Base-by-base conservation (phyloP, 345 rosid genomes). In the Eucalyptus sp. region DNA sequence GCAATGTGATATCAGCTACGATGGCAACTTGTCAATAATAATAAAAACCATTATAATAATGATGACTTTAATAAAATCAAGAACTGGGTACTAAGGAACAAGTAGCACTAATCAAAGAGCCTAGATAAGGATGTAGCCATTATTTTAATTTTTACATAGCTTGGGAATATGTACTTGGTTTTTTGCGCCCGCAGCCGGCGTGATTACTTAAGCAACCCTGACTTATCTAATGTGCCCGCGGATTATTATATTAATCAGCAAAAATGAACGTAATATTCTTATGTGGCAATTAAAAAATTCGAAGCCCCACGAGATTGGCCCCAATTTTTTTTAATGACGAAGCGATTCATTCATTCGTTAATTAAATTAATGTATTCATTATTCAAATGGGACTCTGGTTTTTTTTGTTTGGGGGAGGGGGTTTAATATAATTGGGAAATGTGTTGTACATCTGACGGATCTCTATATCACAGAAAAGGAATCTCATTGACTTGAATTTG, bases 401-500 rank as follows among this genome's bases (percentile, higher is more conserved):
- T 29, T 29, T 27, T 66, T 16, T 66, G 37, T 68, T 17, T 33
- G 13, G 10, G 80, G 43, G 71, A 29, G 37, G 80, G 37, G 18
- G 24, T 10, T 68, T 68, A 68, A 68, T 33, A 4, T 87, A 89
- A 88, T 43, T 88, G 43, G 93, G 89, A 92, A 92, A 56, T 90
- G 54, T 49, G 94, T 87, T 48, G 49, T 86, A 86, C 86, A 79
- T 86, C 25, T 88, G 89, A 81, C 52, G 87, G 92, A 91, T 89
- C 64, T 89, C 88, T 27, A 58, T 87, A 87, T 88, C 89, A 86
- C 88, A 86, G 87, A 22, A 13, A 91, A 89, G 94, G 96, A 93
- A 94, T 93, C 93, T 90, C 85, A 51, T 91, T 90, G 93, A 90
- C 93, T 88, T 91, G 48, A 64, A 87, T 86, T 90, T 90, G 81